phyloP scores from a whole-genome alignment of 345 rosid genomes.

The Gossypium turneri region DNA sequence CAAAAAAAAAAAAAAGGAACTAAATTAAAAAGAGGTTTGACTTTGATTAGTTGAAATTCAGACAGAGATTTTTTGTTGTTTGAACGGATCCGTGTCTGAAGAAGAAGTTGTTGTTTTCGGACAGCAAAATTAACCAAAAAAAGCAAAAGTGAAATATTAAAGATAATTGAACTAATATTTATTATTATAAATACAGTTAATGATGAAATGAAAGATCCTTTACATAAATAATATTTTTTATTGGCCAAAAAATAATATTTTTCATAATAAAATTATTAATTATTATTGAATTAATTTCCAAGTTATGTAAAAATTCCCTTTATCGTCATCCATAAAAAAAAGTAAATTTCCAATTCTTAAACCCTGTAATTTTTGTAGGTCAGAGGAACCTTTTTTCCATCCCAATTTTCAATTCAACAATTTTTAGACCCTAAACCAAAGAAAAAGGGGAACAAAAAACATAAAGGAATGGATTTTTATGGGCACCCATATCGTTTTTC shows the following conservation, averaged over 20 bases:
- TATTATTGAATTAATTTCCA: no score
- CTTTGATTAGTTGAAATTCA: background rate
- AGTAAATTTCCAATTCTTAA: slow-evolving; percentile 3
- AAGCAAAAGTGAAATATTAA: background rate
- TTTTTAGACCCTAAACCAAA: background rate
- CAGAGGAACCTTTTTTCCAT: slow-evolving; percentile 9
- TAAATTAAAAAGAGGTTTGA: background rate
- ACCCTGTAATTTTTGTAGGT: slow-evolving; percentile 22
- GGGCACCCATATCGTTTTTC: slow-evolving; percentile 53
- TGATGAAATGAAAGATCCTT: no score
- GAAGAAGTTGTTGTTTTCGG: background rate
- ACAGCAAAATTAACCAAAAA: background rate
- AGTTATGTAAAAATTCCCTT: background rate
- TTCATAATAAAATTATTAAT: no score
- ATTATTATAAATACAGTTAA: no score
- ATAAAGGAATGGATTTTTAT: slow-evolving; percentile 45
- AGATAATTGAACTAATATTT: no score
- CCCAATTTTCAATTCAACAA: background rate
- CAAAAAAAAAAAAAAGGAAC: background rate
- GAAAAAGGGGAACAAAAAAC: background rate
- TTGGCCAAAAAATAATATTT: no score
- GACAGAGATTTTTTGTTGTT: background rate
- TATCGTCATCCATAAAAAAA: background rate
- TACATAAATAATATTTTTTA: no score
- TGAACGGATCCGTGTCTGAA: background rate